These are phyloP conservation scores for Epichloe sylvatica DNA, from an alignment of 2,329 filamentous ascomycete genomes.

Conservation along the genomic window DNA sequence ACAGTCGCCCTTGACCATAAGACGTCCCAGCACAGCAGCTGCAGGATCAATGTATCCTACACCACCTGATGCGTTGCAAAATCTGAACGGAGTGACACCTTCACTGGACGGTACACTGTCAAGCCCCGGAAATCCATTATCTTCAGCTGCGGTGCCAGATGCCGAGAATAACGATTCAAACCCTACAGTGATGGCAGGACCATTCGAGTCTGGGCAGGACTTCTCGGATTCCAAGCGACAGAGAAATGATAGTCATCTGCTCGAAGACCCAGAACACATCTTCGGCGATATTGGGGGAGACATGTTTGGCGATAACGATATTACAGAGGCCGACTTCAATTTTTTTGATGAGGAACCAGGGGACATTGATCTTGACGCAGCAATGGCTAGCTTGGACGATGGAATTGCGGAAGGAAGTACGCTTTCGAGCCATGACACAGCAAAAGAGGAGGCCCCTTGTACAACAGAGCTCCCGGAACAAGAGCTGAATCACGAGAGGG, in stretches of 20 bases:
- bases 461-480: conserved; percentile 6
- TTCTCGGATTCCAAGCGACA: conserved; percentile 31
- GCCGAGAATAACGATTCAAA: conserved; percentile 12
- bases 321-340: conserved; percentile 74
- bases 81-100: conserved; percentile 37
- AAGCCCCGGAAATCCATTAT: conserved; percentile 36
- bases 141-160: conserved; percentile 18
- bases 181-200: conserved; percentile 10
- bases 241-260: conserved; percentile 26
- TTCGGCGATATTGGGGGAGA: conserved; percentile 60
- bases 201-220: conserved; percentile 17
- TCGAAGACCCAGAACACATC: conserved; percentile 41
- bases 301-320: conserved; percentile 55
- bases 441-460: conserved; percentile 8
- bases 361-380: conserved; percentile 24
- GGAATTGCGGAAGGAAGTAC: conserved; percentile 3
- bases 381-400: conserved; percentile 12
- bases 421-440: conserved; percentile 2
- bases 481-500: conserved; percentile 10
- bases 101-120: conserved; percentile 41
- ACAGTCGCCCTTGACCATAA: conserved; percentile 37
- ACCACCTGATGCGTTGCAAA: conserved; percentile 51
- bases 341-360: conserved; percentile 59
- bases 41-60: conserved; percentile 54
- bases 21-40: conserved; percentile 33